Evolutionary conservation across 2,329 filamentous ascomycete species (phyloP).

Genomic region (Claviceps arundinis): DNA sequence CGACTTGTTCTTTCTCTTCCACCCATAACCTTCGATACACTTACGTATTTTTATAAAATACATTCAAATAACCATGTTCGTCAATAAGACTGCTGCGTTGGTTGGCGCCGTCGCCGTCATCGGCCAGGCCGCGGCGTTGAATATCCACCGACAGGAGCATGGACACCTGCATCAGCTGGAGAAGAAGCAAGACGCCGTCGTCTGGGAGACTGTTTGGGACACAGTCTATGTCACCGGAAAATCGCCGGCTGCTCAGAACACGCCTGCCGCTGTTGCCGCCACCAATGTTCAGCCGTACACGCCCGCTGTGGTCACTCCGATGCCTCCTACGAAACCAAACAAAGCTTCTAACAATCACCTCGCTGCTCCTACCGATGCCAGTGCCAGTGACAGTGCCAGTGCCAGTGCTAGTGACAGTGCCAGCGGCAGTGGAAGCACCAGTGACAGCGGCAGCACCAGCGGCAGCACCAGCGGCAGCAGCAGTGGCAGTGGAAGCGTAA

Average conservation of each 20-base stretch:
- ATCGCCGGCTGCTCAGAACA: constrained; percentile 8
- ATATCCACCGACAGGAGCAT: constrained; percentile 24
- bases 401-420: accelerated
- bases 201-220: constrained; percentile 27
- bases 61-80: constrained; percentile 23
- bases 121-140: constrained; percentile 29
- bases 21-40: neutral
- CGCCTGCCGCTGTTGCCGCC: constrained; percentile 3
- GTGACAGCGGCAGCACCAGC: too few species aligned
- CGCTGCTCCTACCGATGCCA: too few species aligned
- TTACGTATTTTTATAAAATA: neutral
- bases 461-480: too few species aligned
- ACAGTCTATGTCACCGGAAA: constrained; percentile 23
- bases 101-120: constrained; percentile 30
- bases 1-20: neutral
- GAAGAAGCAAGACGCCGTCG: constrained; percentile 21
- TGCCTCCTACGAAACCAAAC: too few species aligned
- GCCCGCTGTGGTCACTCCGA: constrained; percentile 8
- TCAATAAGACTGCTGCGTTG: constrained; percentile 28
- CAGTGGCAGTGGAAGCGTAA: neutral
- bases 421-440: too few species aligned
- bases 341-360: too few species aligned
- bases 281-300: constrained; percentile 23
- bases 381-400: too few species aligned
- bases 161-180: constrained; percentile 18